Conservation (phyloP, 441 rosid genomes). For the Pelargonium citronellum region DNA sequence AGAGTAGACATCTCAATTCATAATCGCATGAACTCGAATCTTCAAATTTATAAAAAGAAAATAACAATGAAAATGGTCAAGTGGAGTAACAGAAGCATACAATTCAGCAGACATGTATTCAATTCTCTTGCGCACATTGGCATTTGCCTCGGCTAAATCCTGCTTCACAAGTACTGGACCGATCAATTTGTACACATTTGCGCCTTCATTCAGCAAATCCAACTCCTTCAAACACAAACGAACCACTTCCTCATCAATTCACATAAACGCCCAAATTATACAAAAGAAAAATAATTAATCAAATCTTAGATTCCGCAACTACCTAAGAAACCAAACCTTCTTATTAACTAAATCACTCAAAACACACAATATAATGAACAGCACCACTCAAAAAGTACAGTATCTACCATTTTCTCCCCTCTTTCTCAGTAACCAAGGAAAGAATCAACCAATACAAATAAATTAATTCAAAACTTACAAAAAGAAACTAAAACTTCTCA, state of each 20-base stretch:
- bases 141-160: conserved; percentile 92
- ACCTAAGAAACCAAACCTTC: too few species aligned
- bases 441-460: too few species aligned
- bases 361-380: too few species aligned
- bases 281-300: not conserved
- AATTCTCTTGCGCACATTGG: conserved; percentile 90
- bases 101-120: conserved; percentile 87
- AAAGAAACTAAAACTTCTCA: too few species aligned
- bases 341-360: not conserved
- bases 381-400: too few species aligned
- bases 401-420: too few species aligned
- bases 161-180: conserved; percentile 96
- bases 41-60: not conserved
- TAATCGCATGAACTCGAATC: not conserved
- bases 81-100: conserved; percentile 34
- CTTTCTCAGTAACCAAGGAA: too few species aligned
- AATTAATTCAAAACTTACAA: too few species aligned
- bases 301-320: not conserved
- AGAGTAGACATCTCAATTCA: not conserved
- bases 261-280: not conserved
- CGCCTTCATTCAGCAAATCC: conserved; percentile 70
- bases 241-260: not conserved
- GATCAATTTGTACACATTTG: conserved; percentile 84
- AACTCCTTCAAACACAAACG: conserved; percentile 47
- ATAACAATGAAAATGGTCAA: not conserved